Conservation (phyloP, 176 grass and related monocot species). For the Paspalum notatum region DNA sequence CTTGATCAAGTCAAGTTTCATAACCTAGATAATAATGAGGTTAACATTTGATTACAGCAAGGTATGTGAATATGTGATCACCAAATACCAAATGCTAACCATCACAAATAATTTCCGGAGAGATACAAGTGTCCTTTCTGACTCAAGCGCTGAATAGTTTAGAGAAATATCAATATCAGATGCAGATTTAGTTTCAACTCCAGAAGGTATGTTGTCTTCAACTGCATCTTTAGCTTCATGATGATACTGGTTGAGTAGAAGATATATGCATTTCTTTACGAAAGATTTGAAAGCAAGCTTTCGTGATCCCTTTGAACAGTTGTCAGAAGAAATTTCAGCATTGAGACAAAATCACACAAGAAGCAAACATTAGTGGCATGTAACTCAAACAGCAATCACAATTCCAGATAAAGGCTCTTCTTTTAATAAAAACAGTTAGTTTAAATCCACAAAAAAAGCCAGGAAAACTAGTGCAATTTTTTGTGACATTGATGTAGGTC, state of each 20-base stretch:
- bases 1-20: conserved; percentile 75
- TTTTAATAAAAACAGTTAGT: conserved; percentile 20
- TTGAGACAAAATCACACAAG: conserved; percentile 35
- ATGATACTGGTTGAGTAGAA: conserved; percentile 58
- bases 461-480: conserved; percentile 33
- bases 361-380: conserved; percentile 29
- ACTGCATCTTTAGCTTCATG: conserved; percentile 38
- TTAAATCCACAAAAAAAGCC: not conserved
- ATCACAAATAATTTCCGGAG: conserved; percentile 70
- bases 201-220: conserved; percentile 43
- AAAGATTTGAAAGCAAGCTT: conserved; percentile 72
- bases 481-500: conserved; percentile 24
- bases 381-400: conserved; percentile 12
- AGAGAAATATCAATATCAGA: conserved; percentile 55
- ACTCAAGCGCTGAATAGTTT: conserved; percentile 55
- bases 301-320: conserved; percentile 64
- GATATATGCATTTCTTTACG: conserved; percentile 66
- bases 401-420: conserved; percentile 11
- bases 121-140: conserved; percentile 60
- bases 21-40: conserved; percentile 58
- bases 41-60: conserved; percentile 39
- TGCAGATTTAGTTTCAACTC: conserved; percentile 49
- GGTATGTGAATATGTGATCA: conserved; percentile 32
- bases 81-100: conserved; percentile 55
- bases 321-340: conserved; percentile 6